These are phyloP conservation scores for Trichosporon coremiiforme DNA, from an alignment of 1,284 basidiomycete species.

Conservation along the genomic window DNA sequence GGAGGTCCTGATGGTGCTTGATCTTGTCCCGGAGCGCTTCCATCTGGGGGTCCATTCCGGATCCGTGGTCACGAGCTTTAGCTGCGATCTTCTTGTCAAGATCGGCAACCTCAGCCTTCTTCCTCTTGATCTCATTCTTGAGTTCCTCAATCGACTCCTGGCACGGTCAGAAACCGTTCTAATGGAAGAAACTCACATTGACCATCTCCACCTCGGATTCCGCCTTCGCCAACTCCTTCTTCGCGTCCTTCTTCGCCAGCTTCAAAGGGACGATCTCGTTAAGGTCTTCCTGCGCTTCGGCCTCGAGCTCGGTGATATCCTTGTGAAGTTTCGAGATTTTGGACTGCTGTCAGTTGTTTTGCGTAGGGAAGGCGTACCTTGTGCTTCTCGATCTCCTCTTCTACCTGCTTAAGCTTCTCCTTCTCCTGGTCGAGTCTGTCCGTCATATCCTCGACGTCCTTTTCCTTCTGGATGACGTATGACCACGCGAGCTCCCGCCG, in stretches of 20 bases:
- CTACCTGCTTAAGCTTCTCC: constrained; percentile 30
- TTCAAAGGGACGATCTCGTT: background rate
- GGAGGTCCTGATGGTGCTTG: constrained; percentile 13
- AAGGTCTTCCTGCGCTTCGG: constrained; percentile 5
- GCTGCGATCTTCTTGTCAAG: background rate
- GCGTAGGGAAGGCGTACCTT: background rate
- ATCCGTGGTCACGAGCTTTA: background rate
- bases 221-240: background rate
- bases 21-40: background rate
- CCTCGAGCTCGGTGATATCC: constrained; percentile 16
- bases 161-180: background rate
- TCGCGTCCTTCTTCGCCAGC: constrained; percentile 11
- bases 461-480: constrained; percentile 73
- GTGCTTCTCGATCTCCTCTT: constrained; percentile 56
- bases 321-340: constrained; percentile 47
- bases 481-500: constrained; percentile 81
- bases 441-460: constrained; percentile 31
- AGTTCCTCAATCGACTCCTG: constrained; percentile 3
- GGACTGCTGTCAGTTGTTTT: constrained; percentile 40
- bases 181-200: background rate
- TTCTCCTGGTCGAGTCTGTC: constrained; percentile 6
- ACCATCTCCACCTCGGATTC: background rate
- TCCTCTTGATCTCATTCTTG: background rate
- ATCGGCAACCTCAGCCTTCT: constrained; percentile 4
- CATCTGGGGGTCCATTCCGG: background rate